phyloP scores from a whole-genome alignment of 192 early-diverging fungal species.

The Backusella parvicylindrica region DNA sequence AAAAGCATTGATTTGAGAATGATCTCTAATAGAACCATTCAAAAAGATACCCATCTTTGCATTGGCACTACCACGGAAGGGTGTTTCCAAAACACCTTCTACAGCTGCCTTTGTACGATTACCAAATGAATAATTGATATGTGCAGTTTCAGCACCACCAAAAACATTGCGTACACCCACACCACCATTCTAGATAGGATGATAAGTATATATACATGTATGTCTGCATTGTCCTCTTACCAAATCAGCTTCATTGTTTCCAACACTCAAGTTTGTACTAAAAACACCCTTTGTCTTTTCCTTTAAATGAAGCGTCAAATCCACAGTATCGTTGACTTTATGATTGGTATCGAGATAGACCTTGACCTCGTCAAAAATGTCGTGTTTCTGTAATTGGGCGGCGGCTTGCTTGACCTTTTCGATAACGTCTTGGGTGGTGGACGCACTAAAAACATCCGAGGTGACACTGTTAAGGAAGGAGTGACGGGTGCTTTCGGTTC shows the following conservation, averaged over 20 bases:
- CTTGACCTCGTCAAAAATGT: conserved; percentile 66
- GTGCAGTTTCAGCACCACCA: conserved; percentile 82
- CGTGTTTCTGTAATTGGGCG: conserved; percentile 54
- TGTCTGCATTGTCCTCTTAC: conserved; percentile 36
- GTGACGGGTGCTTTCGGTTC: conserved; percentile 10
- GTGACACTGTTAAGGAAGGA: conserved; percentile 24
- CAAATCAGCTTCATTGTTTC: conserved; percentile 78
- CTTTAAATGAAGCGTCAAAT: conserved; percentile 69
- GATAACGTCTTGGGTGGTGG: conserved; percentile 55
- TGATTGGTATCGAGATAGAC: conserved; percentile 59
- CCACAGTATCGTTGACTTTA: conserved; percentile 45
- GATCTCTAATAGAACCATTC: conserved; percentile 23
- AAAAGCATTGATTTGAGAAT: conserved; percentile 27
- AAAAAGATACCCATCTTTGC: conserved; percentile 44
- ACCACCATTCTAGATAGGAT: conserved; percentile 30
- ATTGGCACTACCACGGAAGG: conserved; percentile 66
- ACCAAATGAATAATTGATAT: conserved; percentile 38
- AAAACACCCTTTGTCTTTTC: conserved; percentile 66
- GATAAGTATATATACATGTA: neutral
- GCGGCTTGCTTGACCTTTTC: conserved; percentile 47
- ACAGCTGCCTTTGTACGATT: conserved; percentile 39
- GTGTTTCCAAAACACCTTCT: conserved; percentile 41
- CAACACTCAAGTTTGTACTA: conserved; percentile 78
- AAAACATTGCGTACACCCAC: conserved; percentile 75
- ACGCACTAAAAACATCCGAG: conserved; percentile 28